phyloP scores from a whole-genome alignment of 352 stramenopile species.

The Pythium insidiosum region DNA sequence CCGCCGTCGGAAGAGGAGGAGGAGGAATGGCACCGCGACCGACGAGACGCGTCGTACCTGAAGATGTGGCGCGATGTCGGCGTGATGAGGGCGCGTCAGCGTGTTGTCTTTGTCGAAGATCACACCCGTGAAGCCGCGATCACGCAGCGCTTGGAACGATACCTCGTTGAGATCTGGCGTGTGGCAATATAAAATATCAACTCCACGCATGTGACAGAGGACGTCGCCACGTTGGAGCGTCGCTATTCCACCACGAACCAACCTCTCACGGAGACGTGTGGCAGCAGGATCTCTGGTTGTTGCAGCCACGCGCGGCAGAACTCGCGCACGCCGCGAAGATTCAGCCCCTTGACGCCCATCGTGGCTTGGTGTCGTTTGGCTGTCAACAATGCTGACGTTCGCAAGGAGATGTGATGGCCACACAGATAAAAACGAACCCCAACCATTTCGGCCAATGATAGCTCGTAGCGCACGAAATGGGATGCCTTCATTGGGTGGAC shows the following conservation, averaged over 20 bases:
- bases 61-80: slow-evolving; percentile 73
- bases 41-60: slow-evolving; percentile 11
- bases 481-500: too few species aligned
- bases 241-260: not conserved
- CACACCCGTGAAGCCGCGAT: slow-evolving; percentile 87
- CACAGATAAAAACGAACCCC: too few species aligned
- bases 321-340: slow-evolving; percentile 66
- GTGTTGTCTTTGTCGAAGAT: slow-evolving; percentile 99
- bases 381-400: too few species aligned
- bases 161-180: slow-evolving; percentile 72
- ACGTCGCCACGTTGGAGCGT: not conserved
- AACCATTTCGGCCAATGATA: too few species aligned
- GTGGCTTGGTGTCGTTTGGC: not conserved
- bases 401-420: too few species aligned
- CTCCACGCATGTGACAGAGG: not conserved
- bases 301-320: slow-evolving; percentile 72
- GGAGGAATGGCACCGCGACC: too few species aligned
- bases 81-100: slow-evolving; percentile 88
- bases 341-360: slow-evolving; percentile 58
- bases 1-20: too few species aligned
- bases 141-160: slow-evolving; percentile 63
- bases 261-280: slow-evolving; percentile 80
- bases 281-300: slow-evolving; percentile 65
- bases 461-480: too few species aligned
- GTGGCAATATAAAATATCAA: not conserved